phyloP scores from a whole-genome alignment of 805 yeast species.

The Tetrapisispora phaffii region DNA sequence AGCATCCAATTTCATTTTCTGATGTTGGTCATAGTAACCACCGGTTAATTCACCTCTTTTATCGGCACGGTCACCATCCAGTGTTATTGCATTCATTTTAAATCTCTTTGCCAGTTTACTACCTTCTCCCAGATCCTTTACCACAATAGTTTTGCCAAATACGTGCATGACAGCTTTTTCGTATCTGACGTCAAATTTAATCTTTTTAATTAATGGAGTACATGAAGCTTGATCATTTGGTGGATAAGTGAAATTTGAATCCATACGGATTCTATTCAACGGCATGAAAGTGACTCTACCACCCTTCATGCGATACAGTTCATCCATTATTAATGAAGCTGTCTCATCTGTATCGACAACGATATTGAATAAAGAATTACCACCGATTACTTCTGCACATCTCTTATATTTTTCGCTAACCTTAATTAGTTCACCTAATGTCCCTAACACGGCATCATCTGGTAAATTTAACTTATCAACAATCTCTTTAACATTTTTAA shows the following conservation, averaged over 20 bases:
- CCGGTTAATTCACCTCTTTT: constrained; percentile 79
- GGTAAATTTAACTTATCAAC: constrained; percentile 46
- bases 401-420: constrained; percentile 74
- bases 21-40: constrained; percentile 63
- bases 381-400: constrained; percentile 86
- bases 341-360: constrained; percentile 84
- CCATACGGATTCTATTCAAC: constrained; percentile 48
- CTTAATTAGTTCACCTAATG: constrained; percentile 72
- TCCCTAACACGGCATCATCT: constrained; percentile 60
- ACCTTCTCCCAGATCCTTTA: constrained; percentile 59
- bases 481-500: constrained; percentile 58
- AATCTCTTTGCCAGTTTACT: constrained; percentile 51
- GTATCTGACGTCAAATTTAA: constrained; percentile 49
- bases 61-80: constrained; percentile 87
- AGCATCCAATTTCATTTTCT: constrained; percentile 60
- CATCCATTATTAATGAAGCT: constrained; percentile 70
- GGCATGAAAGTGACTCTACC: constrained; percentile 93
- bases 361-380: constrained; percentile 73
- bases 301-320: constrained; percentile 53
- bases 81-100: constrained; percentile 67
- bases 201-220: constrained; percentile 69
- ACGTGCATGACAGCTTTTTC: constrained; percentile 66
- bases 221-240: constrained; percentile 38
- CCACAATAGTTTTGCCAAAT: constrained; percentile 73
- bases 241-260: constrained; percentile 44